A percentile compares a stretch with the other conserved stretches of the same genome.
Evolutionary conservation across 2,329 filamentous ascomycete species (phyloP).

Genomic region (Paraconiothyrium brasiliense): DNA sequence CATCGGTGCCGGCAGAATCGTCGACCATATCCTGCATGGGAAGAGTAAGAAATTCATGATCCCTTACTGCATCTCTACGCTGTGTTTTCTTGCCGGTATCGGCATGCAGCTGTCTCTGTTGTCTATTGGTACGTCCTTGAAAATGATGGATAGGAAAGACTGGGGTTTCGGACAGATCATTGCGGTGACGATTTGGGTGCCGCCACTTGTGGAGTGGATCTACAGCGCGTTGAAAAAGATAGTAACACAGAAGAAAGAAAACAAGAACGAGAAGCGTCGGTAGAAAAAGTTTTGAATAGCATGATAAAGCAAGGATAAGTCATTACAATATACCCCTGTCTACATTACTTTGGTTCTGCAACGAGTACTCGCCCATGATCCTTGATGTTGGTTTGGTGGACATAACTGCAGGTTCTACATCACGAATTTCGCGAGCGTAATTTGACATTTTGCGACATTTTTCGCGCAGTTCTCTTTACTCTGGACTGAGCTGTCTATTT

Average conservation of each 20-base stretch:
- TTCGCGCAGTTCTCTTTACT: no score
- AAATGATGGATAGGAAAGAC: constrained; percentile 30
- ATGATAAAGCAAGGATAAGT: no score
- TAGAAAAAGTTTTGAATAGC: no score
- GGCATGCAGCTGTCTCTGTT: constrained; percentile 33
- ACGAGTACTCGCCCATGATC: no score
- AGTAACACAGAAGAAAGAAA: not conserved
- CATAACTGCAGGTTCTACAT: no score
- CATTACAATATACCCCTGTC: no score
- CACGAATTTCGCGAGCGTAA: no score
- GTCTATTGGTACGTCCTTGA: constrained; percentile 27
- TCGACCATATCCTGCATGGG: no score
- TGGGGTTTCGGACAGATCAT: constrained; percentile 38
- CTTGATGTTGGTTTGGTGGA: no score
- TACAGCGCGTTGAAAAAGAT: constrained; percentile 20
- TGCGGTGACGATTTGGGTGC: constrained; percentile 33
- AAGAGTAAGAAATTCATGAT: not conserved
- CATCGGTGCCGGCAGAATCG: no score
- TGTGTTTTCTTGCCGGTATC: constrained; percentile 28
- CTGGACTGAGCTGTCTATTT: not conserved
- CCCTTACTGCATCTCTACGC: constrained; percentile 10
- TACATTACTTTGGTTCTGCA: no score
- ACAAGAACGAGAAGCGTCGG: not conserved
- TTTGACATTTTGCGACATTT: no score
- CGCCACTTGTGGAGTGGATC: constrained; percentile 27